These are phyloP conservation scores for Magnolia sinica DNA, from an alignment of 164 flowering plant genomes.

Conservation along the genomic window DNA sequence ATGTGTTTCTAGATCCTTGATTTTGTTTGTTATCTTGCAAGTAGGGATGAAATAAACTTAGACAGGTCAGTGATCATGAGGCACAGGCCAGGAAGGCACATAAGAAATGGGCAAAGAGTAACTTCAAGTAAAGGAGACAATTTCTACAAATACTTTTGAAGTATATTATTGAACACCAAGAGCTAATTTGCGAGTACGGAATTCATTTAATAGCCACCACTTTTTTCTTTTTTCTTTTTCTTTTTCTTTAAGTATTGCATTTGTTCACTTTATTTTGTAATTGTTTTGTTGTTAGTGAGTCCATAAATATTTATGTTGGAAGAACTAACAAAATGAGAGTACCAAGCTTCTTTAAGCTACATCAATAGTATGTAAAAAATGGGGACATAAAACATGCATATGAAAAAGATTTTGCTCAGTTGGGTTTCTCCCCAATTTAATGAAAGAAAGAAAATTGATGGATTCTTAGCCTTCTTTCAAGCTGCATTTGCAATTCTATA, in stretches of 20 bases:
- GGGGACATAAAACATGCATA: neutral
- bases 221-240: too few species aligned
- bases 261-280: neutral
- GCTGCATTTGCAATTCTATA: too few species aligned
- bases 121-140: slow-evolving; percentile 91
- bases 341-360: neutral
- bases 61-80: slow-evolving; percentile 82
- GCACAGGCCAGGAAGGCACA: slow-evolving; percentile 84
- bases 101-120: slow-evolving; percentile 77
- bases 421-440: too few species aligned
- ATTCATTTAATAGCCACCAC: neutral
- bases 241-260: neutral
- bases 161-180: slow-evolving; percentile 90
- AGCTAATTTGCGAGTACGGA: slow-evolving; percentile 96
- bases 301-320: neutral
- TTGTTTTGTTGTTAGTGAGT: neutral
- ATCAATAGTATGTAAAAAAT: too few species aligned
- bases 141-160: slow-evolving; percentile 87
- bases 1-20: neutral
- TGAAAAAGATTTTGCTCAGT: neutral
- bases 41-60: slow-evolving; percentile 10
- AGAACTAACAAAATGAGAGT: too few species aligned
- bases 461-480: too few species aligned
- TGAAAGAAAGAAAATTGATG: too few species aligned
- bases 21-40: neutral